Base-by-base conservation (phyloP, 257 asterid genomes). In the Fraxinus cuspidata region DNA sequence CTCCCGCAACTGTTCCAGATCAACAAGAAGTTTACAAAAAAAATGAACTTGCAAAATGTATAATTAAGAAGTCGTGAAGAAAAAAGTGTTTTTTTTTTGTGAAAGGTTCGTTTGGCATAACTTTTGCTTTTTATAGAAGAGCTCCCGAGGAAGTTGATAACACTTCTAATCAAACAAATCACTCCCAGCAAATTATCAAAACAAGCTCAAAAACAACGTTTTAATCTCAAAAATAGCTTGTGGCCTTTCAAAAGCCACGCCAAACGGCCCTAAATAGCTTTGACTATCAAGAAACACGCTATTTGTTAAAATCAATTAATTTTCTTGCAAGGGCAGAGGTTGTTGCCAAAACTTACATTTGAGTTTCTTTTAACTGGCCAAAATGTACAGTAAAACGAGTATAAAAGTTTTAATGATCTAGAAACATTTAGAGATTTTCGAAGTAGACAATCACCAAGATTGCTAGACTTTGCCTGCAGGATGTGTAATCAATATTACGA, bases 1-100 rank as follows among this genome's bases (percentile, higher is more conserved):
- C 65, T 87, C 96, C 31, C 79, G 86, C 70, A 91, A 79, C 97
- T 92, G 90, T 38, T 31, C 35, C 71, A 72, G 29, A 51, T 12
- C 37, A 42, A 77, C n/a, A 29, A 12, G 65, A 28, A 73, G 53
- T 64, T 67, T 53, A 9, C 31, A 65, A 47, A 73, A 71, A 67
- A 42, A 70, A 65, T 6, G 21, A 66, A 71, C 21, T 65, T 2
- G 25, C 0, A 47, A 68, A 27, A 63, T 28, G 12, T 68, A 23
- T n/a, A 9, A 13, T 16, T 13, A 3, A 28, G 6, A 67, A 1
- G 7, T 47, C 27, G 28, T 3, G 6, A 47, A 34, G 8, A 2
- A 8, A 32, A 32, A 35, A 37, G 34, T 12, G 11, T 3, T 1
- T 25, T 4, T 19, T n/a, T 53, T 53, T 53, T 3, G 23, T 6